Conservation (phyloP, 257 asterid genomes). For the Solanum infundibuliforme region DNA sequence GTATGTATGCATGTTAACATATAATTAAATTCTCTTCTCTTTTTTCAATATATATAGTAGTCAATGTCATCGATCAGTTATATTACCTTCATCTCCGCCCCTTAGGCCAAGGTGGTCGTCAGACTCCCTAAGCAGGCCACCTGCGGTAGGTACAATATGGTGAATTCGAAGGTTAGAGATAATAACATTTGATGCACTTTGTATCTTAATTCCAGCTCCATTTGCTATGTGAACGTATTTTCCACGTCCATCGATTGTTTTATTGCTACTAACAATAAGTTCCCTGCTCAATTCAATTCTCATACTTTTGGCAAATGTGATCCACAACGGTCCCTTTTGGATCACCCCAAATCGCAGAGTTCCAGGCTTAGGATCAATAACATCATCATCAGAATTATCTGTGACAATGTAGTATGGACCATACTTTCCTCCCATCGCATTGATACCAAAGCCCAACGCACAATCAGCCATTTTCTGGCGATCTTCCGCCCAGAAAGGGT, state of each 20-base stretch:
- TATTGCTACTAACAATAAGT: slow-evolving; percentile 16
- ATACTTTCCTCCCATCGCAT: slow-evolving; percentile 16
- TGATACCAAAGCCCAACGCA: slow-evolving; percentile 17
- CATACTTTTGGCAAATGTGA: slow-evolving; percentile 16
- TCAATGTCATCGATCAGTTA: too few species aligned
- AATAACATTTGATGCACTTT: slow-evolving; percentile 3
- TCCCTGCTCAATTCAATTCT: slow-evolving; percentile 8
- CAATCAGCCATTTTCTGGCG: slow-evolving; percentile 13
- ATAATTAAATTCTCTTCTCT: background rate
- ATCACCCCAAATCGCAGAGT: slow-evolving; percentile 28
- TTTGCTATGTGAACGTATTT: slow-evolving; percentile 9
- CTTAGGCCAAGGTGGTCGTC: slow-evolving; percentile 13
- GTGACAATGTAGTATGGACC: slow-evolving; percentile 18
- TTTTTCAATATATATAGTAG: too few species aligned
- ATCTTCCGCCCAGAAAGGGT: slow-evolving; percentile 11
- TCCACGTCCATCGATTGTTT: slow-evolving; percentile 32
- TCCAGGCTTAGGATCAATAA: slow-evolving; percentile 19
- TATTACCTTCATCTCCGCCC: slow-evolving; percentile 3
- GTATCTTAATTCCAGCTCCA: slow-evolving; percentile 25
- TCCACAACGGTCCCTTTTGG: slow-evolving; percentile 26
- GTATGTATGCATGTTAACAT: background rate
- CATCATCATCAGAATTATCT: slow-evolving; percentile 13
- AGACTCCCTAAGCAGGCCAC: slow-evolving; percentile 20
- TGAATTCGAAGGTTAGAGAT: slow-evolving; percentile 10
- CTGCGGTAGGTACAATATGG: background rate